Base-by-base conservation (phyloP, 768 basidiomycete genomes). In the Suillus decipiens region DNA sequence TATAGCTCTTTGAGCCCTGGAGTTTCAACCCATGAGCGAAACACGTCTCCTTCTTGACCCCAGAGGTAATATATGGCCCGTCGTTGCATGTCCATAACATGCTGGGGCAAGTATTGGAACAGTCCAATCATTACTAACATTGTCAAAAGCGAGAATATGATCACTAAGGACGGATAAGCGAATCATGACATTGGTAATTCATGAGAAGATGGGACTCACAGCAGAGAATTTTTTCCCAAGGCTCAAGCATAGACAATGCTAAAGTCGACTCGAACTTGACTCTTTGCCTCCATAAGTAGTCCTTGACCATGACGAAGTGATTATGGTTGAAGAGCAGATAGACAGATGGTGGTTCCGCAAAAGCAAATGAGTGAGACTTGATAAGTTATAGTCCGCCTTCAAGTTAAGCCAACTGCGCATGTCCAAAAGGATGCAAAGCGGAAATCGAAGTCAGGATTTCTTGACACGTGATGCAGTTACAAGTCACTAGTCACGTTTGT, bases 151-250 rank as follows among this genome's bases (percentile, higher is more conserved):
- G 75, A 66, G 65, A 81, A 76, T 61, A 84, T 72, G 14, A 78
- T 67, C 61, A 83, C 84, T 86, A 70, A 24, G 68, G 60, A 54
- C 5, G n/a, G 14, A 60, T 61, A n/a, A 47, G 60, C 19, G 42
- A 37, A 64, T 36, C 1, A 24, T 11, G 5, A 15, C 19, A 36
- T n/a, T 22, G 47, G 39, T 42, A 17, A 33, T 37, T 42, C 19
- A 43, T 43, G 54, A 63, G 10, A 15, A 14, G 56, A 56, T 41
- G 19, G 42, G 10, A 80, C 88, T 68, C 68, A 89, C 89, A 68
- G 64, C 86, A 78, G 56, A 89, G 66, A 33, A 83, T 54, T 69
- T 87, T 87, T 77, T 90, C 89, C 89, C 89, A 89, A 61, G 84
- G 82, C 72, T 90, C 88, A 63, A 89, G 78, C 78, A 89, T 83